phyloP scores from a whole-genome alignment of 495 filamentous ascomycete genomes.

The Platismatia glauca region DNA sequence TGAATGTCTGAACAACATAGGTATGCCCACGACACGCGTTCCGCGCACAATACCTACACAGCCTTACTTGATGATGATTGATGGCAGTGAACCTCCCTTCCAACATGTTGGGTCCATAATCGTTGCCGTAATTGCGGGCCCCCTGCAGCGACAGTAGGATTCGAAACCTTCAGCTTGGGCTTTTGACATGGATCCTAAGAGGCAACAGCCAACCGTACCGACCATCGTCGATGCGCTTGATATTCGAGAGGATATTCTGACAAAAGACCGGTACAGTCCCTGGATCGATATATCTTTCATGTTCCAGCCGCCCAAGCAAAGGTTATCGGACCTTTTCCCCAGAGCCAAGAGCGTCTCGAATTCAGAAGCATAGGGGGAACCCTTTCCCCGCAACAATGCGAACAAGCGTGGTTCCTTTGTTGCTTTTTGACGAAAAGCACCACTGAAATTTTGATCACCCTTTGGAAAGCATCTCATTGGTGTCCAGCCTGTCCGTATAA shows the following conservation, averaged over 20 bases:
- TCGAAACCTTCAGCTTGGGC: not conserved
- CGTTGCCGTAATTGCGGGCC: not conserved
- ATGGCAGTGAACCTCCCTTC: not conserved
- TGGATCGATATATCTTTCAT: not conserved
- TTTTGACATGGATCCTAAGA: not conserved
- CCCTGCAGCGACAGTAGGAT: not conserved
- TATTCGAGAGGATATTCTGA: not conserved
- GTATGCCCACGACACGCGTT: not conserved
- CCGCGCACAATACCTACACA: no score
- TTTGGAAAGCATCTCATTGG: not conserved
- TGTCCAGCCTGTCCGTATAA: no score
- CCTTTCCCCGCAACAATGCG: not conserved
- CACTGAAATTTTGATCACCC: no score
- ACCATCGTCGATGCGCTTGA: not conserved
- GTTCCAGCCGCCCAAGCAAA: not conserved
- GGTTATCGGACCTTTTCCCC: not conserved
- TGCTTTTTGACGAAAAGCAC: not conserved
- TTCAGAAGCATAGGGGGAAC: not conserved
- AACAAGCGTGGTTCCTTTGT: not conserved
- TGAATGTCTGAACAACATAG: not conserved
- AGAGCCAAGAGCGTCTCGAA: not conserved
- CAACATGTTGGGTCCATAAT: not conserved
- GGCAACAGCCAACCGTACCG: not conserved
- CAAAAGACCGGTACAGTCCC: not conserved
- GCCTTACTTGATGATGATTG: not conserved